phyloP scores from a whole-genome alignment of 2,329 filamentous ascomycete species.

The Pseudogymnoascus destructans region DNA sequence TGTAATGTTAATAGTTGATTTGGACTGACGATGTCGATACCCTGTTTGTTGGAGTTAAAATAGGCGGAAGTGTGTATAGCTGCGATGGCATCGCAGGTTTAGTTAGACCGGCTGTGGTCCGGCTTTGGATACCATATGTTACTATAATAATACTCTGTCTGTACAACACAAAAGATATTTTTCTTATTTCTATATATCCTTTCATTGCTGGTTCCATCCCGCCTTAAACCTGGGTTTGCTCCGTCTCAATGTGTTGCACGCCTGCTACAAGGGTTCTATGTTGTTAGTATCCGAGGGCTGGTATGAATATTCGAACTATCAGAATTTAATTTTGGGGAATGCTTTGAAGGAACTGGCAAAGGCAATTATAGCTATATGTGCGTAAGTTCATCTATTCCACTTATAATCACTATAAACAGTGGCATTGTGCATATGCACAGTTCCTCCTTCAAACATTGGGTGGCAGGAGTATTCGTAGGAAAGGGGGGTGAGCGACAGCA shows the following conservation, averaged over 20 bases:
- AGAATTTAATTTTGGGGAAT: too few species aligned
- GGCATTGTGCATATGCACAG: too few species aligned
- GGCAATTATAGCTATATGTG: too few species aligned
- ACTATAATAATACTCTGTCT: background rate
- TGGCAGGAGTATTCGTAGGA: too few species aligned
- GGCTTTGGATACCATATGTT: background rate
- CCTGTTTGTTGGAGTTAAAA: background rate
- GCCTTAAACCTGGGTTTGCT: too few species aligned
- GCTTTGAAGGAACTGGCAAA: too few species aligned
- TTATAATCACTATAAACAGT: too few species aligned
- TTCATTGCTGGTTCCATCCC: background rate
- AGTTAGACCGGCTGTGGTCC: background rate
- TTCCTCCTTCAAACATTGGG: too few species aligned
- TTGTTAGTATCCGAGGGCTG: background rate
- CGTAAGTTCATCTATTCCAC: too few species aligned
- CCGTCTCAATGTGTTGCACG: background rate
- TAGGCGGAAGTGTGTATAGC: background rate
- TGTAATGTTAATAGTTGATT: background rate
- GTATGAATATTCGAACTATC: too few species aligned
- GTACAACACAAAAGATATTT: background rate
- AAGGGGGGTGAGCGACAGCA: too few species aligned
- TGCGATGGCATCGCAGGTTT: background rate
- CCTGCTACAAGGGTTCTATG: background rate
- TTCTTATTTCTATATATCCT: background rate
- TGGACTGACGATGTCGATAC: background rate